Percentiles rank a stretch among this genome's conserved stretches.
These are phyloP conservation scores for Citrus sinensis DNA, from an alignment of 345 rosid genomes.

Conservation along the genomic window DVS_A1.0 CM039163.1:49890501-49891000, in stretches of 20 bases:
- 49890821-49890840: no score
- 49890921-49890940: neutral
- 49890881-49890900: neutral
- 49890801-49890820: neutral
- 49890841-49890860: no score
- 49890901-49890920: neutral
- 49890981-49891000: no score
- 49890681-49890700: neutral
- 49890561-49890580: no score
- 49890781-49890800: neutral
- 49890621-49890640: neutral
- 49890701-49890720: neutral
- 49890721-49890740: neutral
- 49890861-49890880: neutral
- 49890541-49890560: neutral
- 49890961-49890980: no score
- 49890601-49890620: neutral
- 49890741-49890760: neutral
- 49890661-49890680: neutral
- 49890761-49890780: neutral
- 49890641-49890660: neutral
- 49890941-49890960: neutral
- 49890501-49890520: neutral
- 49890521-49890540: neutral
- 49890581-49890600: no score